Percentiles rank a stretch among this genome's conserved stretches.
phyloP scores from a whole-genome alignment of 148 eudicot genomes.

The Camellia sinensis region DNA sequence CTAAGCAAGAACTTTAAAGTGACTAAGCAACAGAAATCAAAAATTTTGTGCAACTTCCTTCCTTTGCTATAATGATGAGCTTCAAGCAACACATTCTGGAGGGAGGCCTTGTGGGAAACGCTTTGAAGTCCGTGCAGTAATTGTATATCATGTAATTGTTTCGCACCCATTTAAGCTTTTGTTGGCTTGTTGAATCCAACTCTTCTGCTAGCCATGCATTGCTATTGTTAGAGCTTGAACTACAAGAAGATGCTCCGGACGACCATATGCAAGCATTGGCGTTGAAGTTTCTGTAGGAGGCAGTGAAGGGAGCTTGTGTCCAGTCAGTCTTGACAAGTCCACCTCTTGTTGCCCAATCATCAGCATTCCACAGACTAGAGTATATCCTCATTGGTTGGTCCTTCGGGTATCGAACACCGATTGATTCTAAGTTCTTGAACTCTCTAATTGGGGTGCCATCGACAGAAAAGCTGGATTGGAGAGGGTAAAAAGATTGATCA shows the following conservation, averaged over 20 bases:
- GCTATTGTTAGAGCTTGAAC: not conserved
- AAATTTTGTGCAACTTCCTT: no score
- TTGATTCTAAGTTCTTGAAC: constrained; percentile 28
- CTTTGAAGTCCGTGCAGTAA: constrained; percentile 24
- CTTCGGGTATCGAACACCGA: constrained; percentile 34
- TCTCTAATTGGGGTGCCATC: constrained; percentile 33
- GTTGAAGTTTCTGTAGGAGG: constrained; percentile 35
- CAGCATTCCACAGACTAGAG: constrained; percentile 36
- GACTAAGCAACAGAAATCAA: no score
- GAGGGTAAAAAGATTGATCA: not conserved
- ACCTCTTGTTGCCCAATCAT: constrained; percentile 40
- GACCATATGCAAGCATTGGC: constrained; percentile 29
- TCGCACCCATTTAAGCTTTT: constrained; percentile 33
- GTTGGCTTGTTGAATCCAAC: constrained; percentile 25
- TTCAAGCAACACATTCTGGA: constrained; percentile 19
- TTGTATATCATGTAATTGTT: constrained; percentile 37
- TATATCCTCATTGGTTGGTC: constrained; percentile 34
- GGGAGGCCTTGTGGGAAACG: constrained; percentile 34
- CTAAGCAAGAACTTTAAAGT: no score
- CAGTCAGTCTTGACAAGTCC: constrained; percentile 39
- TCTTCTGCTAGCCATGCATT: constrained; percentile 25
- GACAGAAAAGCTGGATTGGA: constrained; percentile 25
- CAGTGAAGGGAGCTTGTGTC: constrained; percentile 34
- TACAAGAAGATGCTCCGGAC: constrained; percentile 27
- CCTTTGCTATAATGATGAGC: no score